phyloP scores from a whole-genome alignment of 2,329 filamentous ascomycete genomes.

The Aspergillus tanneri region DNA sequence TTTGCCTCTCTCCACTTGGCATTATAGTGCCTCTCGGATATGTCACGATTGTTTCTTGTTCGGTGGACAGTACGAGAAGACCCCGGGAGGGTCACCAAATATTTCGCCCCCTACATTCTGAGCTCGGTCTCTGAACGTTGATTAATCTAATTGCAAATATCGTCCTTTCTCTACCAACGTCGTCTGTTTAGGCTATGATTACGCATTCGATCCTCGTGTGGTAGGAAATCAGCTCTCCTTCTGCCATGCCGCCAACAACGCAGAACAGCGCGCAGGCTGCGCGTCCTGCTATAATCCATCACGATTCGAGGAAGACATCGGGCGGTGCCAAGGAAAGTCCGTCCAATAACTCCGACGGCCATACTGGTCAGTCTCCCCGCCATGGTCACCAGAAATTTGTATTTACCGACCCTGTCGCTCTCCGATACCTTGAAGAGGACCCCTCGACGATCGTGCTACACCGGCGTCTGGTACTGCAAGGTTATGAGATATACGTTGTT shows the following conservation, averaged over 20 bases:
- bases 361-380: constrained; percentile 18
- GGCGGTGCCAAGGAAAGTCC: constrained; percentile 22
- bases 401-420: constrained; percentile 65
- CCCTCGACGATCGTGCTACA: constrained; percentile 71
- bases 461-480: constrained; percentile 66
- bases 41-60: constrained; percentile 25
- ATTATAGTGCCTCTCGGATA: constrained; percentile 21
- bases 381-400: constrained; percentile 58
- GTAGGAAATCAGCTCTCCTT: constrained; percentile 10
- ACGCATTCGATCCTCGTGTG: constrained; percentile 6
- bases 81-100: constrained; percentile 26
- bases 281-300: constrained; percentile 23
- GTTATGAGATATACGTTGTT: constrained; percentile 91
- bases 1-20: background rate
- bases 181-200: constrained; percentile 16
- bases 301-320: constrained; percentile 29
- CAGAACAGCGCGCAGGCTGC: constrained; percentile 24
- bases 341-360: constrained; percentile 18
- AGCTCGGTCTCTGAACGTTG: constrained; percentile 17
- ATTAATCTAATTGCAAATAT: background rate
- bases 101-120: constrained; percentile 22
- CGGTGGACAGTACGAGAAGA: constrained; percentile 25
- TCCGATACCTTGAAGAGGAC: constrained; percentile 82
- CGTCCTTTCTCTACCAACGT: background rate
- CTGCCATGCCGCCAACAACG: constrained; percentile 23